phyloP scores from a whole-genome alignment of 108 stramenopile genomes.

The Hondaea fermentalgiana region DNA sequence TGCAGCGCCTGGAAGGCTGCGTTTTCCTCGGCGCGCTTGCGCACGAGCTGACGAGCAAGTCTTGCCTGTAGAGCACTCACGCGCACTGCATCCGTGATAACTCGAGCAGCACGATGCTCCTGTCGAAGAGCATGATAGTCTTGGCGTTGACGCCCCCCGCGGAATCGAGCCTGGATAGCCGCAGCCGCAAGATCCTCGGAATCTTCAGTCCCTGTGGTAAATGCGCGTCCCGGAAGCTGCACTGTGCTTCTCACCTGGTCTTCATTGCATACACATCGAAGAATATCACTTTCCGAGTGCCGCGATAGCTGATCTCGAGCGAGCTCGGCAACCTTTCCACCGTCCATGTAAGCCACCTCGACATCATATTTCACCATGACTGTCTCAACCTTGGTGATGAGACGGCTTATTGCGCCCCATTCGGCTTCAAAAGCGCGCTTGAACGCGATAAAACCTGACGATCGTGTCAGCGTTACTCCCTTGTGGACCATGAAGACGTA shows the following conservation, averaged over 20 bases:
- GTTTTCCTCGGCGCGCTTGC: background rate
- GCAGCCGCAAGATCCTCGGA: background rate
- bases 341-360: background rate
- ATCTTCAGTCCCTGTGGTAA: background rate
- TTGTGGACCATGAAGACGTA: background rate
- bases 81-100: background rate
- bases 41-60: background rate
- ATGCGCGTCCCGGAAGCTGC: background rate
- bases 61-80: background rate
- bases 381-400: background rate
- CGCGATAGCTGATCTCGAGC: background rate
- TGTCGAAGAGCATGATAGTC: background rate
- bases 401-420: background rate
- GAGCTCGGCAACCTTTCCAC: background rate
- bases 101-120: background rate
- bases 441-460: background rate
- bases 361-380: background rate
- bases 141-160: background rate
- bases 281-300: background rate
- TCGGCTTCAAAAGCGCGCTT: background rate
- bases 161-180: background rate
- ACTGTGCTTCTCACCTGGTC: background rate
- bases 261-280: background rate
- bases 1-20: background rate
- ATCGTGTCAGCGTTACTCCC: background rate